Evolutionary conservation across 768 basidiomycete genomes (phyloP), one percentile per base, ranked within the genome.

Genomic region (Rhodotorula sphaerocarpa): DNA sequence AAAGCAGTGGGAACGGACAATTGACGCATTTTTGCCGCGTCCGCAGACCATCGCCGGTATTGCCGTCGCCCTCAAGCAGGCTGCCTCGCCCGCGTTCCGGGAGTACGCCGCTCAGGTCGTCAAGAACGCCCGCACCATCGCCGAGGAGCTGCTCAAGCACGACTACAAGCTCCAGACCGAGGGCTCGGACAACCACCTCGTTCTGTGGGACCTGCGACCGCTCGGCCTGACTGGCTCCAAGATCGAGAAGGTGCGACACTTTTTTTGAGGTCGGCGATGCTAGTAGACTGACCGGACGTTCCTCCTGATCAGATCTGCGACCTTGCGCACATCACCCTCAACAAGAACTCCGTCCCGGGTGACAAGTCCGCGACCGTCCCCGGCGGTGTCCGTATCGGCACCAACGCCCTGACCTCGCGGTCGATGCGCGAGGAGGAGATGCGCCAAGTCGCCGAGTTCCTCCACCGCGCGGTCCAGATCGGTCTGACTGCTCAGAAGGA

Each of bases 111-210:
- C 88, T 75, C 90, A 95, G 77, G 92, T 99, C 74, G 86, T 97
- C 69, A 77, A 82, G 63, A 97, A 97, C 75, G 88, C 92, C 3
- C 34, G 54, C 46, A 81, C 88, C 39, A 82, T 99, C 61, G 89
- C 84, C 33, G 76, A 79, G 21, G 79, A 81, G 66, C 85, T 99
- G 63, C 77, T 82, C 65, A 79, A 79, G 62, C 80, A 87, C 74
- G 88, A 88, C 48, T 99, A 97, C 83, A 90, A 86, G 78, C 87
- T 99, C 69, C 92, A 96, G 79, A 97, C 93, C 20, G 84, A 82
- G 60, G 95, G 95, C 63, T 92, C 91, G 23, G 95, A 97, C 76
- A 97, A 89, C 81, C 95, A 99, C 77, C 84, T 97, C 69, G 85
- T 97, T 52, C 86, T 99, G 52, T 96, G 92, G 93, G 95, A 97